Evolutionary conservation across 2,329 filamentous ascomycete genomes (phyloP), one percentile per base, ranked within the genome.

Genomic region (Metarhizium anisopliae): DNA sequence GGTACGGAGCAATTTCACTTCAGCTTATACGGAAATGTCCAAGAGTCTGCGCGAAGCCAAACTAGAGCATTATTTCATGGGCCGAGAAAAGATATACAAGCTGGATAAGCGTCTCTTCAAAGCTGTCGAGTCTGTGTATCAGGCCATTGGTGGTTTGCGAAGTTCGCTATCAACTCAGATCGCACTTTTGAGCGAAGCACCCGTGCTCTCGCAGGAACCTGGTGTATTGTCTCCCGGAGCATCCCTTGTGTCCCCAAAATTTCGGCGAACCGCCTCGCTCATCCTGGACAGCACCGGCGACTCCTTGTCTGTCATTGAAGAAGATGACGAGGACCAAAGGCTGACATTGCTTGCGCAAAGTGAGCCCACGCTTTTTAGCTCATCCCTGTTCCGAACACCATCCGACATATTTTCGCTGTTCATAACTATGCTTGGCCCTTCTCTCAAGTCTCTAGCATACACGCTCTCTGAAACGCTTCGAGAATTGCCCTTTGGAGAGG

Each of bases 391-490:
- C 56, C 77, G 76, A 42, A 80, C 83, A 2, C 84, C 92, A 0
- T 83, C 87, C 0, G 90, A 96, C 57, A 95, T 97, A 61, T 97
- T 97, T 67, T 85, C 90, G 11, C 79, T 92, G 5, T 99, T 97
- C 69, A 96, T 99, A 58, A 78, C 81, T 20, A 84, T 94, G 61
- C 77, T 99, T 25, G 94, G 94, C 0, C 94, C 94, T 1, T 94
- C 93, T 0, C 95, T 96, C 85, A 95, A 96, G 70, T 96, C 93
- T 0, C 74, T 99, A n/a, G 90, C 90, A 2, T 94, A 88, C 63
- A 97, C 94, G 0, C 72, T 99, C 43, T 90, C 90, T 11, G 87
- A 95, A 66, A 91, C 95, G 10, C 81, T 99, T 7, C 86, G 90
- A 54, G 91, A 96, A 59, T 80, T 95, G 1, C 90, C 92, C 0